phyloP scores from a whole-genome alignment of 2,329 filamentous ascomycete genomes.

The Thielaviopsis euricoi region DNA sequence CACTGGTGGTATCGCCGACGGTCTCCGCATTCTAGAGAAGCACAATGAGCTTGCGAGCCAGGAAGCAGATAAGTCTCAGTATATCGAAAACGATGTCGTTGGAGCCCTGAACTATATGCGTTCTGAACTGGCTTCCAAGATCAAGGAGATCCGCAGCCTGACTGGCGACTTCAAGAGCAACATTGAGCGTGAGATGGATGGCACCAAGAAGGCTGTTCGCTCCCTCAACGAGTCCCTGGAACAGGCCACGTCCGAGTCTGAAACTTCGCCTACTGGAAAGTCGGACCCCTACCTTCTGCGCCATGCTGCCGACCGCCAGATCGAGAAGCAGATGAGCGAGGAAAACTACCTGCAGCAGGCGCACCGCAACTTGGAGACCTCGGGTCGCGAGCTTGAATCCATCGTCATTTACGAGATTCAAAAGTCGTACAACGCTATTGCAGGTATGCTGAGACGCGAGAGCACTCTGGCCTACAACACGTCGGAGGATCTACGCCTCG shows the following conservation, averaged over 20 bases:
- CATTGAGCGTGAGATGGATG: conserved; percentile 87
- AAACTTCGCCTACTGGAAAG: conserved; percentile 55
- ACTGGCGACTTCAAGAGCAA: conserved; percentile 94
- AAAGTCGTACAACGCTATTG: conserved; percentile 90
- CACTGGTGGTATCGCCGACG: conserved; percentile 76
- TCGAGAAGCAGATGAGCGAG: conserved; percentile 87
- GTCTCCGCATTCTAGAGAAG: conserved; percentile 59
- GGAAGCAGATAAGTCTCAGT: conserved; percentile 75
- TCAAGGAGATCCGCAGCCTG: conserved; percentile 92
- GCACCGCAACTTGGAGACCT: conserved; percentile 85
- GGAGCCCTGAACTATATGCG: conserved; percentile 69
- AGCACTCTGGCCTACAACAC: conserved; percentile 65
- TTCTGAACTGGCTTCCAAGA: conserved; percentile 84
- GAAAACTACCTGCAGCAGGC: conserved; percentile 96
- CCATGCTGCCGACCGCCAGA: conserved; percentile 70
- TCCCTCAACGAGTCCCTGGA: conserved; percentile 68
- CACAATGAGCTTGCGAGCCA: conserved; percentile 68
- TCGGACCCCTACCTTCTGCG: conserved; percentile 83
- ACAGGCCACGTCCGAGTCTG: conserved; percentile 61
- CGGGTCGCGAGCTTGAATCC: conserved; percentile 83
- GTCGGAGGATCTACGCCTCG: conserved; percentile 65
- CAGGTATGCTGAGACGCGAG: conserved; percentile 80
- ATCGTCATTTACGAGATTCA: conserved; percentile 97
- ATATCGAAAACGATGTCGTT: conserved; percentile 86
- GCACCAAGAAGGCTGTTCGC: conserved; percentile 61